These are phyloP conservation scores for Amphicarpaea edgeworthii DNA, from an alignment of 306 rosid genomes.

Conservation along the genomic window DNA sequence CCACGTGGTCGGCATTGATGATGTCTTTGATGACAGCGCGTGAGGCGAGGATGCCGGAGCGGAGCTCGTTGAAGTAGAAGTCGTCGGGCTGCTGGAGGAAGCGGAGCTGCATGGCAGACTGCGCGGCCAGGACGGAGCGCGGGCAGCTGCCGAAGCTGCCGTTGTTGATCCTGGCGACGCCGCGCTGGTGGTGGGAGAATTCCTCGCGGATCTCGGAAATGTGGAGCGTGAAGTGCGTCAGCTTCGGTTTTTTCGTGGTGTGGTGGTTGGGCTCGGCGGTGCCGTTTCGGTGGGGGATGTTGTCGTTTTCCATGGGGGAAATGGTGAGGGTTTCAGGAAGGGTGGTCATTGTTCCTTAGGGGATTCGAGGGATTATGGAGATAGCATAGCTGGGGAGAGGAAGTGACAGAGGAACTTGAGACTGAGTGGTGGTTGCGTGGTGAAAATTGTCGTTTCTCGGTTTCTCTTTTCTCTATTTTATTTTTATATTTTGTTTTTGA, in stretches of 20 bases:
- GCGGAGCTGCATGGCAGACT: constrained; percentile 55
- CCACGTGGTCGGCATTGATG: constrained; percentile 55
- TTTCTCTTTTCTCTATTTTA: neutral
- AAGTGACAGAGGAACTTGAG: too few species aligned
- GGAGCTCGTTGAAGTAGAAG: constrained; percentile 58
- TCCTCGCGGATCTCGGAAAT: constrained; percentile 52
- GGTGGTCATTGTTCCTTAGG: neutral
- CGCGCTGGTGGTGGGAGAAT: constrained; percentile 63
- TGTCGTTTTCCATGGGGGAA: constrained; percentile 49
- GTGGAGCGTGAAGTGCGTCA: neutral
- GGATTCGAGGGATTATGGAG: neutral
- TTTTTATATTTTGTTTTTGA: neutral
- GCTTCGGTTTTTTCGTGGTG: constrained; percentile 43
- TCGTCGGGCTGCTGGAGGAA: constrained; percentile 70
- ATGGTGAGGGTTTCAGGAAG: neutral
- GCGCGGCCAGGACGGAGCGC: constrained; percentile 55
- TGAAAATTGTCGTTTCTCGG: neutral
- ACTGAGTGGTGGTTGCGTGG: neutral
- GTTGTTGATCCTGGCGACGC: constrained; percentile 64
- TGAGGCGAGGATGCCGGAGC: constrained; percentile 46
- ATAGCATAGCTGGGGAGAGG: neutral
- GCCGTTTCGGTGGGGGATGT: constrained; percentile 55
- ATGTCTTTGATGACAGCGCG: constrained; percentile 49
- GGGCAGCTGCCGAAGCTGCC: constrained; percentile 81
- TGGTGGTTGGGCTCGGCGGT: constrained; percentile 34